Evolutionary conservation across 306 rosid species (phyloP), one percentile per base, ranked within the genome.

Genomic region (Vigna mungo): DNA sequence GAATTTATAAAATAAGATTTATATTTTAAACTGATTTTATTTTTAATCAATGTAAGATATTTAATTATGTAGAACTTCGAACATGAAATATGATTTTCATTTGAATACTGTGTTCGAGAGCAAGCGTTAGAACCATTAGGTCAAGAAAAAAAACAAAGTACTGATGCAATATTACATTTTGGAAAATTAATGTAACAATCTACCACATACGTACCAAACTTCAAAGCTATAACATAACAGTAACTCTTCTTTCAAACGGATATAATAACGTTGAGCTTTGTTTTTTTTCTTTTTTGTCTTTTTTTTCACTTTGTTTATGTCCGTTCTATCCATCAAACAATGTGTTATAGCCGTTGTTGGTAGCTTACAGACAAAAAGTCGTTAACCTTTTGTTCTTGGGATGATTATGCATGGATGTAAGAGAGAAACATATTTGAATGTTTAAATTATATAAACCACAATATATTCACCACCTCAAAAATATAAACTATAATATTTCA

Each of bases 331-430:
- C 48, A 0, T 39, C 3, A 39, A 17, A 27, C 34, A 39, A 65
- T 65, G 32, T 43, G 52, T 53, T 68, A 20, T 20, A 78, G 71
- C 82, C 82, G 77, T 78, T 78, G 71, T 68, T 77, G 47, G 5
- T 64, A 16, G 16, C n/a, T 39, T 64, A 9, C 39, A 15, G 49
- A 8, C 49, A n/a, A 64, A 64, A 32, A 32, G 36, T 32, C 36
- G 4, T 32, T 5, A 4, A 32, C 68, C 46, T 62, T 62, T 62
- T 62, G 46, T 34, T 34, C 14, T 16, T 56, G 36, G 36, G 37
- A 58, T 36, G 48, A 41, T 41, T 11, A 41, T 9, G 12, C 46
- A 10, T 36, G 48, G 7, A 36, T 5, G 36, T 32, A 0, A 27
- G 34, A 0, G 34, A 30, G 5, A 30, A 30, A 30, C 34, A 30